Evolutionary conservation across 225 moss, liverwort and hornwort genomes (phyloP), one percentile per base, ranked within the genome.

Genomic region (Antitrichia curtipendula): DNA sequence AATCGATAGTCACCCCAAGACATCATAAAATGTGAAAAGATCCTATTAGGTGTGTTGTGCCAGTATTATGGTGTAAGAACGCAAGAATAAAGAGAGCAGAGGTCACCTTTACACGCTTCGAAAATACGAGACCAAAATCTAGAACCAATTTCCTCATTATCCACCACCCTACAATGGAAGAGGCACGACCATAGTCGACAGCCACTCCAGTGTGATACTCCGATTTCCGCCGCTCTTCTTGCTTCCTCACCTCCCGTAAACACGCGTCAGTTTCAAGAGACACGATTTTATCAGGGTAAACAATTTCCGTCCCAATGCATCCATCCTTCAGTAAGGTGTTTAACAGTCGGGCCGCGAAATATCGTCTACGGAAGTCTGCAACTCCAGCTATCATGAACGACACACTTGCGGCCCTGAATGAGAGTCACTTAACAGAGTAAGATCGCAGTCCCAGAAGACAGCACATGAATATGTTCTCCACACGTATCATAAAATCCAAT

Each of bases 121-220:
- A 95, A 87, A 94, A 99, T 40, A 95, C 95, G 53, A 93, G 89
- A 66, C 98, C 98, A 88, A 97, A 99, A 89, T 97, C 97, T 57
- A 95, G 93, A 90, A 97, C 94, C 89, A 97, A 87, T 68, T 91
- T 89, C 88, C 98, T 91, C 87, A 97, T 91, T 66, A 92, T 45
- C 97, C 97, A 99, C 98, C 98, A 99, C 75, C 97, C 97, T 50
- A 95, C 87, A 78, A 97, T 94, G 78, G 98, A 99, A 66, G 84
- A 86, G 58, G 96, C 95, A 66, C 94, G 90, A 65, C 92, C 88
- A 87, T 95, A 97, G 86, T 99, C 94, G n/a, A 99, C 88, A 80
- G 96, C 93, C 28, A 99, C 87, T 78, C 96, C 98, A 84, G 95
- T 88, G 81, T 97, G 97, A 87, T 99, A 97, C 81, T 94, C 92